A percentile compares a stretch with the other conserved stretches of the same genome.
Evolutionary conservation across 805 yeast species (phyloP).

Genomic region (Candida ovalis): DNA sequence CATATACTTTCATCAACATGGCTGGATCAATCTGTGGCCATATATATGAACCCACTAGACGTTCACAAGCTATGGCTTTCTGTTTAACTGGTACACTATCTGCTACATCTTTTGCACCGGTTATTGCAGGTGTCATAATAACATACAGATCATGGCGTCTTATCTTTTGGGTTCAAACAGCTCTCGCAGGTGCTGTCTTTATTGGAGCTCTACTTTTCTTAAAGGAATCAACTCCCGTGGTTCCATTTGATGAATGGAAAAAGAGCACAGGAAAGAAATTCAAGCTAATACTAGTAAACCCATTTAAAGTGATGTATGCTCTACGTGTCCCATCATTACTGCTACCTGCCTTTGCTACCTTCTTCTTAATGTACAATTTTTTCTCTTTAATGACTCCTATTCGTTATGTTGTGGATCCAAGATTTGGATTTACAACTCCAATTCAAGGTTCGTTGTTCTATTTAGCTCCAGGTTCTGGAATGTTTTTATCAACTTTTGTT

Average conservation of each 20-base stretch:
- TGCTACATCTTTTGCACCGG: slow-evolving; percentile 49
- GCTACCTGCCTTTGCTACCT: slow-evolving; percentile 37
- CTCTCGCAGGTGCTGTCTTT: slow-evolving; percentile 34
- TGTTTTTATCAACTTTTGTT: slow-evolving; percentile 41
- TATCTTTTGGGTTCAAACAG: slow-evolving; percentile 45
- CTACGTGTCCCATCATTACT: slow-evolving; percentile 39
- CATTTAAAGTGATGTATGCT: slow-evolving; percentile 38
- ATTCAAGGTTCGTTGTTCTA: slow-evolving; percentile 49
- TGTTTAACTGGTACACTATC: slow-evolving; percentile 45
- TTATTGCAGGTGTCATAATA: slow-evolving; percentile 47
- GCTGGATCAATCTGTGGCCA: slow-evolving; percentile 48
- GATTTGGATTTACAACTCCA: slow-evolving; percentile 45
- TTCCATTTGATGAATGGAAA: slow-evolving; percentile 26
- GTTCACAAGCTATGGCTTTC: slow-evolving; percentile 46
- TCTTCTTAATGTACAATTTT: slow-evolving; percentile 43
- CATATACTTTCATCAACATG: slow-evolving; percentile 48
- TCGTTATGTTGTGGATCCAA: slow-evolving; percentile 48
- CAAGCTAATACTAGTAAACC: slow-evolving; percentile 39
- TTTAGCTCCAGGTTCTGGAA: slow-evolving; percentile 51
- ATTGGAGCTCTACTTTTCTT: slow-evolving; percentile 35
- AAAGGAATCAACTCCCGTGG: slow-evolving; percentile 40
- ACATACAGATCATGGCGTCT: slow-evolving; percentile 49
- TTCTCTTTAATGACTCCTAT: slow-evolving; percentile 49
- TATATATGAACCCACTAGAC: slow-evolving; percentile 41
- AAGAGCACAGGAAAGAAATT: slow-evolving; percentile 31